Percentiles rank a stretch among this genome's conserved stretches.
phyloP scores from a whole-genome alignment of 495 filamentous ascomycete species.

The Xylaria telfairii region DNA sequence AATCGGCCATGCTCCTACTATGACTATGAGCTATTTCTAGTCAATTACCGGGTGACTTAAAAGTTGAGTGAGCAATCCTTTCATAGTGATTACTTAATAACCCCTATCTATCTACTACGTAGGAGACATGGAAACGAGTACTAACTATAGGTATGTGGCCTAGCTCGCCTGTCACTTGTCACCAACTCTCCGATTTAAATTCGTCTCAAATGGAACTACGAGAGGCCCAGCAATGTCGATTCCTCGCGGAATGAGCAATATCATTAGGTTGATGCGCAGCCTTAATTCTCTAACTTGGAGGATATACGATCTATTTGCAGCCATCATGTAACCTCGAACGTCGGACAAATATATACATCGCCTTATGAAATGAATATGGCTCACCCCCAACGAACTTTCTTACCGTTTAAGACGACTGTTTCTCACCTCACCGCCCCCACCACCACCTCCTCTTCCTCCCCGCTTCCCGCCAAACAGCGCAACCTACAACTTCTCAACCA shows the following conservation, averaged over 20 bases:
- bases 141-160: too few relatives aligned
- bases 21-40: background rate
- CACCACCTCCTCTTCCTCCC: background rate
- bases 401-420: background rate
- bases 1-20: background rate
- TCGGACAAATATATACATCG: background rate
- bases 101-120: background rate
- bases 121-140: too few relatives aligned
- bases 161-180: background rate
- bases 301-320: background rate
- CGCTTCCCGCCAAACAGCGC: background rate
- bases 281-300: background rate
- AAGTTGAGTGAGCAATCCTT: background rate
- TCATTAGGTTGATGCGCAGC: background rate
- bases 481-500: slow-evolving; percentile 3
- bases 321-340: background rate
- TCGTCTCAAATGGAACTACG: background rate
- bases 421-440: background rate
- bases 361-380: background rate
- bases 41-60: background rate
- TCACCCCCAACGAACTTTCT: background rate
- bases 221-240: background rate
- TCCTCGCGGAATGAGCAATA: background rate
- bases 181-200: background rate
- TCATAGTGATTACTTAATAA: background rate